Evolutionary conservation across 495 filamentous ascomycete species (phyloP).

Genomic region (Eremomyces bilateralis): DNA sequence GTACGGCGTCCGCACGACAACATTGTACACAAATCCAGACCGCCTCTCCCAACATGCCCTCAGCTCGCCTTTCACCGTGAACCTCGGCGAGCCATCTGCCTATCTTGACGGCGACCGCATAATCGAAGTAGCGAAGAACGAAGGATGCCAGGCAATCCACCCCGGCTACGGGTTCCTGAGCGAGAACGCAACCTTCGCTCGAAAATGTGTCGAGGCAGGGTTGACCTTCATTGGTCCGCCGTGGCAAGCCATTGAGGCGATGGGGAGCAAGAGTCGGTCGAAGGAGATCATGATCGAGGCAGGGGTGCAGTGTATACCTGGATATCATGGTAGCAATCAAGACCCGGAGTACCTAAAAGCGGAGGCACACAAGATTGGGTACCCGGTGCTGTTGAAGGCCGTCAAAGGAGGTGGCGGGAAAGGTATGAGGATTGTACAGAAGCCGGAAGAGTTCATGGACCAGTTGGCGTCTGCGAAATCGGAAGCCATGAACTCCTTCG

Average conservation of each 20-base stretch:
- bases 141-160: conserved; percentile 77
- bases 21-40: conserved; percentile 87
- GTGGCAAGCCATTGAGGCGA: conserved; percentile 78
- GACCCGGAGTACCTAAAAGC: conserved; percentile 43
- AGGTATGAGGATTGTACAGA: conserved; percentile 87
- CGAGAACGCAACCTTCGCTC: conserved; percentile 83
- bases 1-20: conserved; percentile 83
- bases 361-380: conserved; percentile 63
- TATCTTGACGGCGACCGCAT: conserved; percentile 91
- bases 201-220: conserved; percentile 73
- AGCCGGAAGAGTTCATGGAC: conserved; percentile 51
- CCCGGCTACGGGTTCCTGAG: conserved; percentile 91
- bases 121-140: conserved; percentile 60
- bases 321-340: conserved; percentile 83
- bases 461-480: conserved; percentile 75
- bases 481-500: conserved; percentile 79
- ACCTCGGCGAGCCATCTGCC: conserved; percentile 55
- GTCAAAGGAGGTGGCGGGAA: conserved; percentile 94
- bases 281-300: conserved; percentile 94
- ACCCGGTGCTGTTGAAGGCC: conserved; percentile 88
- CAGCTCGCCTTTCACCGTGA: conserved; percentile 59
- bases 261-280: conserved; percentile 82
- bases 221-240: conserved; percentile 90
- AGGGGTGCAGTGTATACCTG: conserved; percentile 86
- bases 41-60: conserved; percentile 70